A percentile compares a stretch with the other conserved stretches of the same genome.
phyloP scores from a whole-genome alignment of 495 filamentous ascomycete genomes.

The Aspergillus avenaceus region DNA sequence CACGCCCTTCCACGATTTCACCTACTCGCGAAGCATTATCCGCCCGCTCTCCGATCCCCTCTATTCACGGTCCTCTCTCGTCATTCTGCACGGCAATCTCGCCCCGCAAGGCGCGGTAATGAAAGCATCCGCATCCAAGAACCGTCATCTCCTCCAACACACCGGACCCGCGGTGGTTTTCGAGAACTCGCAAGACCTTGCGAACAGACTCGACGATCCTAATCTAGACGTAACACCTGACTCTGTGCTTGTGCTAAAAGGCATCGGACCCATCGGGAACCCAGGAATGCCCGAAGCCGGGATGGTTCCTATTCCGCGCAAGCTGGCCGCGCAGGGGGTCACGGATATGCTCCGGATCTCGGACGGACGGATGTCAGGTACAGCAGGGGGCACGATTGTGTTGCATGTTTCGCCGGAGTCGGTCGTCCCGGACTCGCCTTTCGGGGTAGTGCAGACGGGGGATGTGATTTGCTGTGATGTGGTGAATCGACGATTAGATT shows the following conservation, averaged over 20 bases:
- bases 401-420: conserved; percentile 63
- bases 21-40: conserved; percentile 42
- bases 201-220: conserved; percentile 53
- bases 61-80: conserved; percentile 50
- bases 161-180: conserved; percentile 58
- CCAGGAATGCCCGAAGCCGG: conserved; percentile 66
- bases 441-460: conserved; percentile 57
- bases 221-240: conserved; percentile 46
- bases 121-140: conserved; percentile 60
- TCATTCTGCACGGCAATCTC: conserved; percentile 54
- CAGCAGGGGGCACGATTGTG: conserved; percentile 64
- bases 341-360: conserved; percentile 63
- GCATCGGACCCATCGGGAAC: conserved; percentile 60
- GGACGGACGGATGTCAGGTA: conserved; percentile 66
- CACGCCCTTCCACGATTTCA: conserved; percentile 39
- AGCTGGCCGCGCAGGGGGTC: conserved; percentile 54
- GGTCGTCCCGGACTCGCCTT: conserved; percentile 48
- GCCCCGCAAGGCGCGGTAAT: conserved; percentile 54
- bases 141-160: conserved; percentile 47
- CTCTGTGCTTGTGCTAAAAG: conserved; percentile 56
- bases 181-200: conserved; percentile 50
- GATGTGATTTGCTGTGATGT: conserved; percentile 55
- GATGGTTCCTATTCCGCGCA: conserved; percentile 57
- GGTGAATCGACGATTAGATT: conserved; percentile 35
- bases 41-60: conserved; percentile 49